phyloP scores from a whole-genome alignment of 805 yeast species.

The Ogataea allantospora region DNA sequence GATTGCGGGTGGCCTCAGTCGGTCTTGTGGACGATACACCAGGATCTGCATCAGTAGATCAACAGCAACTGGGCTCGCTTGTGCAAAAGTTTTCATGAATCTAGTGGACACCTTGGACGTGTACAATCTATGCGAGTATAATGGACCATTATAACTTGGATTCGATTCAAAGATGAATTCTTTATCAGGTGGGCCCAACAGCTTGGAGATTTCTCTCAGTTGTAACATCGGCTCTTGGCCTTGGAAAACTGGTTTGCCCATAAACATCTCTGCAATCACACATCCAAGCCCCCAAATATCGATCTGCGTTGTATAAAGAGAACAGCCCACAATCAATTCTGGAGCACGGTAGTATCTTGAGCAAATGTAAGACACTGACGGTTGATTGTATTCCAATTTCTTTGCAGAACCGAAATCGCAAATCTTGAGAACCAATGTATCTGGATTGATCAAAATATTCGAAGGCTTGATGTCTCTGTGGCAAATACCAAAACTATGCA shows the following conservation, averaged over 20 bases:
- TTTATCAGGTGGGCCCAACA: constrained; percentile 83
- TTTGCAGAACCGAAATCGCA: constrained; percentile 89
- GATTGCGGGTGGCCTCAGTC: constrained; percentile 79
- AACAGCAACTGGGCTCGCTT: constrained; percentile 82
- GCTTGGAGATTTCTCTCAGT: constrained; percentile 83
- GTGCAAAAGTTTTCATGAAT: constrained; percentile 64
- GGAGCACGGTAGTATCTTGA: constrained; percentile 96
- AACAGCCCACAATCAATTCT: constrained; percentile 88
- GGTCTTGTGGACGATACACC: constrained; percentile 84
- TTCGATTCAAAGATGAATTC: constrained; percentile 71
- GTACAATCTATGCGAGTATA: constrained; percentile 57
- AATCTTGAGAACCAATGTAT: constrained; percentile 62
- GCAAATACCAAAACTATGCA: constrained; percentile 76
- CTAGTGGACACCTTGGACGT: constrained; percentile 27
- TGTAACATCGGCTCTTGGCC: constrained; percentile 89
- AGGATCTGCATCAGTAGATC: constrained; percentile 78
- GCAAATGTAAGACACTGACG: constrained; percentile 94
- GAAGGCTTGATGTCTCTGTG: constrained; percentile 87
- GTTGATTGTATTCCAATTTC: constrained; percentile 71
- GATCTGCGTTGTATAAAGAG: constrained; percentile 82
- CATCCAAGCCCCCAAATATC: constrained; percentile 99
- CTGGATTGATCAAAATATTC: constrained; percentile 73
- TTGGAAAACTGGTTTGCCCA: constrained; percentile 93
- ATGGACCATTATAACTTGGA: constrained; percentile 73
- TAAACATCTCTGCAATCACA: constrained; percentile 89